Percentiles rank a stretch among this genome's conserved stretches.
Evolutionary conservation across 2,329 filamentous ascomycete genomes (phyloP).

Genomic region (Cadophora malorum): DNA sequence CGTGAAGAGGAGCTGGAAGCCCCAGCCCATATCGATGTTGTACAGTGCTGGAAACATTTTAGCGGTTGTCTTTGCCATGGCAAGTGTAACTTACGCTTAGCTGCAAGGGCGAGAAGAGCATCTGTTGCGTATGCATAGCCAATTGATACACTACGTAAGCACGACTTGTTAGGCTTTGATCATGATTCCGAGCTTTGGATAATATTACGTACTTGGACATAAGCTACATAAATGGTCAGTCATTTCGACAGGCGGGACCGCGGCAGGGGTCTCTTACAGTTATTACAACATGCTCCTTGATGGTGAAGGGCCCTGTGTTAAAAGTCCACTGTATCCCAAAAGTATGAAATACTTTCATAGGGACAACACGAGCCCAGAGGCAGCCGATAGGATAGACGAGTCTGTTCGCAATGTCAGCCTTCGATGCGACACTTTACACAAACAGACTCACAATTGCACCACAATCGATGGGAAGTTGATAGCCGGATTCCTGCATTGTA

Average conservation of each 20-base stretch:
- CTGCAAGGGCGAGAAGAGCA: constrained; percentile 70
- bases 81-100: constrained; percentile 26
- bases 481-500: constrained; percentile 20
- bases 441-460: constrained; percentile 57
- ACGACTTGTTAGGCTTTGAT: background rate
- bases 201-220: constrained; percentile 32
- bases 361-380: constrained; percentile 50
- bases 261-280: constrained; percentile 50
- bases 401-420: constrained; percentile 16
- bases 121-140: constrained; percentile 69
- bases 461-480: constrained; percentile 31
- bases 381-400: constrained; percentile 33
- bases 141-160: constrained; percentile 40
- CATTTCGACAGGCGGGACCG: background rate
- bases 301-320: constrained; percentile 71
- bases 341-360: constrained; percentile 44
- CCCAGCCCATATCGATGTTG: constrained; percentile 61
- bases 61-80: background rate
- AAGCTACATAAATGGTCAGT: constrained; percentile 46
- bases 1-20: constrained; percentile 64
- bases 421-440: background rate
- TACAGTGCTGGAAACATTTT: constrained; percentile 75
- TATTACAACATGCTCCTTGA: constrained; percentile 72
- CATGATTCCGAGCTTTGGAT: background rate
- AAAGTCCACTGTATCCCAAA: constrained; percentile 62